These are phyloP conservation scores for Diaporthe velutina DNA, from an alignment of 2,329 filamentous ascomycete genomes.

Conservation along the genomic window DNA sequence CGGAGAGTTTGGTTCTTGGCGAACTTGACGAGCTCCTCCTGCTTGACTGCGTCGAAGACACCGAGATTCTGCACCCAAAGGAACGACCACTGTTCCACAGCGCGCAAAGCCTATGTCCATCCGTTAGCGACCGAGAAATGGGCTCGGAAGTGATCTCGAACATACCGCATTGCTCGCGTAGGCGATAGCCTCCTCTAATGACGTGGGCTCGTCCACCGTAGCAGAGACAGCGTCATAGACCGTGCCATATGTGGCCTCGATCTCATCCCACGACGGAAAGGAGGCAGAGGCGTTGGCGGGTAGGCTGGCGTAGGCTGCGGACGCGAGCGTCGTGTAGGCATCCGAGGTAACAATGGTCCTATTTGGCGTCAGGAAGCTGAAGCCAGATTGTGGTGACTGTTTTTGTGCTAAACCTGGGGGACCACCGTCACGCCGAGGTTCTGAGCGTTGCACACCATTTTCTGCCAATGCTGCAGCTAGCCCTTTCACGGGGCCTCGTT, in stretches of 20 bases:
- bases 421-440: background rate
- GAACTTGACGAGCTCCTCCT: background rate
- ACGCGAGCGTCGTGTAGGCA: slow-evolving; percentile 7
- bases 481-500: no score
- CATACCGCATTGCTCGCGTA: slow-evolving; percentile 4
- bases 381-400: background rate
- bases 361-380: background rate
- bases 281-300: background rate
- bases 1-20: slow-evolving; percentile 15
- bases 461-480: background rate
- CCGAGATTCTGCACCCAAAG: slow-evolving; percentile 20
- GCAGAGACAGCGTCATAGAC: slow-evolving; percentile 21
- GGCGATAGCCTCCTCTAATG: background rate
- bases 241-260: slow-evolving; percentile 7
- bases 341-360: slow-evolving; percentile 13
- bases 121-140: background rate
- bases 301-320: background rate
- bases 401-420: background rate
- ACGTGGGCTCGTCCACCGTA: background rate
- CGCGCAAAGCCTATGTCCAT: background rate
- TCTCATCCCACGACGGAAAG: slow-evolving; percentile 4
- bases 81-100: slow-evolving; percentile 16
- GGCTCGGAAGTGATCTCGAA: background rate
- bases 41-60: background rate
- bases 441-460: background rate